phyloP scores from a whole-genome alignment of 169 alveolate genomes.

The Toxoplasma gondii region DNA sequence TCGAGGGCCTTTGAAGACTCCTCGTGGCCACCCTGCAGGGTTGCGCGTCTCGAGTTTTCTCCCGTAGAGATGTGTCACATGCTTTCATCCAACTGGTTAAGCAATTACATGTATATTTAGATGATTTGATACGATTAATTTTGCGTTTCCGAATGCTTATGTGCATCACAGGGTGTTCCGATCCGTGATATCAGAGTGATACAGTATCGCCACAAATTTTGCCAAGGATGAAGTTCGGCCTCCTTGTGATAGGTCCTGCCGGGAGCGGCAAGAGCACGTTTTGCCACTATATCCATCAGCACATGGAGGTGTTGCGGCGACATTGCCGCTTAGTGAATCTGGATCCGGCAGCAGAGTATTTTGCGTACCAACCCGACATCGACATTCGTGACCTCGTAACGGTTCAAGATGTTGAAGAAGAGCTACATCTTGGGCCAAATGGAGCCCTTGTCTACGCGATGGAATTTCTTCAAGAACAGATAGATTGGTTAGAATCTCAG shows the following conservation, averaged over 20 bases:
- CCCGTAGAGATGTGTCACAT: too few species aligned
- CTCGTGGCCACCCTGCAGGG: too few species aligned
- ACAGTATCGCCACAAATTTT: too few species aligned
- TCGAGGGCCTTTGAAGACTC: too few species aligned
- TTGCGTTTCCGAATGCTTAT: too few species aligned
- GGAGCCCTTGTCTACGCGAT: slow-evolving; percentile 93
- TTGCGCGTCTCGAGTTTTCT: too few species aligned
- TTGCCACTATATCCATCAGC: slow-evolving; percentile 88
- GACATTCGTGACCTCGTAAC: slow-evolving; percentile 93
- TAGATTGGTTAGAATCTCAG: slow-evolving; percentile 90
- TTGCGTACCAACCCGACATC: slow-evolving; percentile 85
- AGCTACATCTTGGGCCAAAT: slow-evolving; percentile 91
- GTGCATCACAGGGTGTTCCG: too few species aligned
- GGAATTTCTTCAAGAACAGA: slow-evolving; percentile 88
- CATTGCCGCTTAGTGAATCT: slow-evolving; percentile 85
- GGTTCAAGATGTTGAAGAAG: slow-evolving; percentile 90
- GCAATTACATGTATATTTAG: too few species aligned
- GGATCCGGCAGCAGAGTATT: slow-evolving; percentile 95
- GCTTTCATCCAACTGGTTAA: too few species aligned
- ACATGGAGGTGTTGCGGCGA: slow-evolving; percentile 82
- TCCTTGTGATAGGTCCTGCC: slow-evolving; percentile 95
- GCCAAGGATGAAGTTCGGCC: slow-evolving; percentile 73
- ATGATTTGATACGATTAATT: too few species aligned
- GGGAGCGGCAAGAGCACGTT: slow-evolving; percentile 95
- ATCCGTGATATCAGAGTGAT: too few species aligned